These are phyloP conservation scores for Boletus pseudo-olivaceus DNA, from an alignment of 768 basidiomycete species.

Conservation along the genomic window DNA sequence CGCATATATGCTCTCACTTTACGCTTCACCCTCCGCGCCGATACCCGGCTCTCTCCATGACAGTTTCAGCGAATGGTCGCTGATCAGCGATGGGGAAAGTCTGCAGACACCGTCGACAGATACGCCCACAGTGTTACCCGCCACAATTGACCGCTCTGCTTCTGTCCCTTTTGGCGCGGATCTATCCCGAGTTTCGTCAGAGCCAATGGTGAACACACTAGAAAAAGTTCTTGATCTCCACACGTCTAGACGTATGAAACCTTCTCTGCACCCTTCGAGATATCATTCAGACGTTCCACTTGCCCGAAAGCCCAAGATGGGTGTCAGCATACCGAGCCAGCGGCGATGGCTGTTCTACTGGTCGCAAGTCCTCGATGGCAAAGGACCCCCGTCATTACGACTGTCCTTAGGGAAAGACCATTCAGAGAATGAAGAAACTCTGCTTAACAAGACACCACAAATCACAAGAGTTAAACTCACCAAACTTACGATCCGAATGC, in stretches of 20 bases:
- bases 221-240: conserved; percentile 64
- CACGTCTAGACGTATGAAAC: conserved; percentile 67
- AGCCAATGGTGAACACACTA: conserved; percentile 34
- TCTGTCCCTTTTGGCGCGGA: conserved; percentile 2
- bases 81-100: conserved; percentile 21
- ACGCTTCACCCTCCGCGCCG: conserved; percentile 44
- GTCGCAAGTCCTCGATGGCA: conserved; percentile 57
- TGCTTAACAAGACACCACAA: conserved; percentile 5
- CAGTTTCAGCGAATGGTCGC: conserved; percentile 15
- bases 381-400: conserved; percentile 53
- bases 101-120: conserved; percentile 9
- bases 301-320: conserved; percentile 42
- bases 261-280: background rate
- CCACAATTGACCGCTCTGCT: background rate
- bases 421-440: conserved; percentile 10
- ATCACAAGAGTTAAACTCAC: conserved; percentile 52
- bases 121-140: background rate
- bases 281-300: conserved; percentile 15
- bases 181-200: conserved; percentile 15
- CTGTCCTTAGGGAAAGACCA: conserved; percentile 4
- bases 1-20: conserved; percentile 67
- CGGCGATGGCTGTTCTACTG: conserved; percentile 78
- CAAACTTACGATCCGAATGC: conserved; percentile 57
- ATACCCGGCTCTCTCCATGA: conserved; percentile 10
- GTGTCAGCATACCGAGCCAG: conserved; percentile 80